A percentile compares a stretch with the other conserved stretches of the same genome.
Conservation (phyloP, 257 asterid species). For the Jaltomata sinuosa region DNA sequence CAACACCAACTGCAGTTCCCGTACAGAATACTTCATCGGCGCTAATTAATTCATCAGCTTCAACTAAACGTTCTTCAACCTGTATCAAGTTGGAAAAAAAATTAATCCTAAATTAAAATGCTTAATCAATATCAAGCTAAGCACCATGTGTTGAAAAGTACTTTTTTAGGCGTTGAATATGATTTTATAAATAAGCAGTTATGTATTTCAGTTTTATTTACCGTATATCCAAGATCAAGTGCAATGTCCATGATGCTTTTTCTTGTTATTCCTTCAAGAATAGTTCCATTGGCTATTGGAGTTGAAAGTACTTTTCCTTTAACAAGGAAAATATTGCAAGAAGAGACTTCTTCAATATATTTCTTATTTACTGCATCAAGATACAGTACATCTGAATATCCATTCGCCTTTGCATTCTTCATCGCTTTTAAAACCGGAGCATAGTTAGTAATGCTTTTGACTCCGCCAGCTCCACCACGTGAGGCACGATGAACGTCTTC, state of each 20-base stretch:
- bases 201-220: too few relatives aligned
- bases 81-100: not conserved
- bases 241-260: constrained; percentile 79
- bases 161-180: not conserved
- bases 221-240: constrained; percentile 46
- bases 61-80: constrained; percentile 61
- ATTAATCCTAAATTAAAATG: not conserved
- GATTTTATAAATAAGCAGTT: not conserved
- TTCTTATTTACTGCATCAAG: constrained; percentile 49
- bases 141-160: too few relatives aligned
- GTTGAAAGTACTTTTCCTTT: constrained; percentile 60
- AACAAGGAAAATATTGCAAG: constrained; percentile 58
- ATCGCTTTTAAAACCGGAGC: constrained; percentile 73
- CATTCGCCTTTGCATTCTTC: constrained; percentile 36
- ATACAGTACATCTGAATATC: constrained; percentile 77
- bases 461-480: constrained; percentile 76
- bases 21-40: constrained; percentile 93
- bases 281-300: constrained; percentile 50
- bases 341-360: constrained; percentile 67
- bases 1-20: constrained; percentile 93
- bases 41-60: constrained; percentile 49
- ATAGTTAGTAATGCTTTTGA: constrained; percentile 81
- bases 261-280: constrained; percentile 73
- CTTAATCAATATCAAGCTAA: not conserved
- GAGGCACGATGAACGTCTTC: constrained; percentile 62